Evolutionary conservation across 1,139 yeast genomes (phyloP).

Genomic region (Torulaspora globosa): DNA sequence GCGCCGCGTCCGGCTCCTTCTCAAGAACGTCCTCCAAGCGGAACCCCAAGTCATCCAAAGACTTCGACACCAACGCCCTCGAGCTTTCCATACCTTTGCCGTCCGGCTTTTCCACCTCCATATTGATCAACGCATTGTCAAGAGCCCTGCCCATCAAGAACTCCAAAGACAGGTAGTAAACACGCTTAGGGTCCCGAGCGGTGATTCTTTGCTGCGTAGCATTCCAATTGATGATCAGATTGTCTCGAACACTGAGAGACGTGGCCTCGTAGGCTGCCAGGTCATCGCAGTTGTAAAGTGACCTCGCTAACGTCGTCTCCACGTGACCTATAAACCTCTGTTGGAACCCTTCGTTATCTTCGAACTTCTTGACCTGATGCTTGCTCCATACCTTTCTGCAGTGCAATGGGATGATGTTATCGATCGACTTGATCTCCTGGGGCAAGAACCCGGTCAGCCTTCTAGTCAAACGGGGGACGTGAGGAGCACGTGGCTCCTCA

Average conservation of each 20-base stretch:
- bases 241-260: constrained; percentile 72
- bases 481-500: constrained; percentile 32
- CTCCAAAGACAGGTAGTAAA: constrained; percentile 83
- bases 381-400: constrained; percentile 76
- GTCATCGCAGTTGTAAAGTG: constrained; percentile 85
- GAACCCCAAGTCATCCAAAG: constrained; percentile 78
- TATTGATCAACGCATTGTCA: constrained; percentile 88
- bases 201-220: constrained; percentile 90
- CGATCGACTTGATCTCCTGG: constrained; percentile 78
- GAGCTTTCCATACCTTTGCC: constrained; percentile 21
- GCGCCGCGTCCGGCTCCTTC: constrained; percentile 89
- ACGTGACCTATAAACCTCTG: constrained; percentile 74
- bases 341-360: constrained; percentile 59
- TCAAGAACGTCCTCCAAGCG: constrained; percentile 79
- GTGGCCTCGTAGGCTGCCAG: constrained; percentile 92
- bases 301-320: constrained; percentile 84
- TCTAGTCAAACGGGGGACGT: constrained; percentile 47
- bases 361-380: constrained; percentile 51
- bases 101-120: constrained; percentile 41
- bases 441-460: constrained; percentile 90
- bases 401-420: constrained; percentile 72
- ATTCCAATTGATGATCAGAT: constrained; percentile 83
- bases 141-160: constrained; percentile 93
- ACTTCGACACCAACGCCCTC: constrained; percentile 49
- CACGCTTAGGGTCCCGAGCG: constrained; percentile 75